These are phyloP conservation scores for Nannochloropsis gaditana DNA, from an alignment of 108 stramenopile genomes.

Conservation along the genomic window DNA sequence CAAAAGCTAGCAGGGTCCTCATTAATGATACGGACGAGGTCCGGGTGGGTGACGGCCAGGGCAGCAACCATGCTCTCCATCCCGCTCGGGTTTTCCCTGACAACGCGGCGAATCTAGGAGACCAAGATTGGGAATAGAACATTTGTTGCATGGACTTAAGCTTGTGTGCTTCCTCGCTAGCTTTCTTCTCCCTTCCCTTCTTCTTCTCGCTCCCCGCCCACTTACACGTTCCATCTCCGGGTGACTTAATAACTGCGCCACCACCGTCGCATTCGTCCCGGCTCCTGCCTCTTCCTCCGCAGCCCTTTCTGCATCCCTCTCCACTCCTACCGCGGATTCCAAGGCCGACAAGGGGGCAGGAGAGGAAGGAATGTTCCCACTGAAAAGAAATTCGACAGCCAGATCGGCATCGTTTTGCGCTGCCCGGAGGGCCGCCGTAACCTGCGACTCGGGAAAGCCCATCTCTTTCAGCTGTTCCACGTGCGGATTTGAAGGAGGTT, in stretches of 20 bases:
- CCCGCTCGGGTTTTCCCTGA: not conserved
- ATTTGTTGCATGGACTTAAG: not conserved
- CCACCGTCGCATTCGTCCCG: not conserved
- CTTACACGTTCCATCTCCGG: conserved; percentile 10
- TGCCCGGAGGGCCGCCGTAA: not conserved
- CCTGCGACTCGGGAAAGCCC: not conserved
- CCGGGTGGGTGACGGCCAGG: conserved; percentile 10
- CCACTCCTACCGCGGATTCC: not conserved
- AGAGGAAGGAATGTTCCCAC: not conserved
- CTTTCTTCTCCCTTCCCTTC: not conserved
- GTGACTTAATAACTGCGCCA: conserved; percentile 14
- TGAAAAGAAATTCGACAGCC: not conserved
- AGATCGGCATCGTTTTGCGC: not conserved
- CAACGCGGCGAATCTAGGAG: not conserved
- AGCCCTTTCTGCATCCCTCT: not conserved
- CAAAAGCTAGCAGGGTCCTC: not conserved
- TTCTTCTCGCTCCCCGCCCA: not conserved
- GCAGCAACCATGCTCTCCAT: not conserved
- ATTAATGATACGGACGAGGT: not conserved
- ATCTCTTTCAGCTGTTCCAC: not conserved
- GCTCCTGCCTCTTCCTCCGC: not conserved
- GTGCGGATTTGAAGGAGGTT: not conserved
- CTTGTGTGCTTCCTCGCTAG: not conserved
- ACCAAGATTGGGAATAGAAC: not conserved
- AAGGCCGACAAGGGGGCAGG: not conserved